Conservation (phyloP, 257 asterid genomes). For the Cynanchum wilfordii region DNA sequence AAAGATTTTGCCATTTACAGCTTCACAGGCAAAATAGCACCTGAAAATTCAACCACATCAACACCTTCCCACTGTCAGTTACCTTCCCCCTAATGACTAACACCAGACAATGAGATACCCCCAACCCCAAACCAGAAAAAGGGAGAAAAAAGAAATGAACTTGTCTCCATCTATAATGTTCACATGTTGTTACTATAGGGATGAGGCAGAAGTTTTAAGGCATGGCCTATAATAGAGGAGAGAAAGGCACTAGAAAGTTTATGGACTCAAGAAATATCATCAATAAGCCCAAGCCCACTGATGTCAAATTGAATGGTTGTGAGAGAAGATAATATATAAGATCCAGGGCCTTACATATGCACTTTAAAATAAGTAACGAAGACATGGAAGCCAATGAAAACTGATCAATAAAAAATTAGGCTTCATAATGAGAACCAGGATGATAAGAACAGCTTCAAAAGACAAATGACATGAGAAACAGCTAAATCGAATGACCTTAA, state of each 20-base stretch:
- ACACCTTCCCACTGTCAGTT: not conserved
- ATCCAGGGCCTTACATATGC: not conserved
- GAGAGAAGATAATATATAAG: not conserved
- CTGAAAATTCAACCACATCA: constrained; percentile 28
- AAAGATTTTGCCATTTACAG: constrained; percentile 50
- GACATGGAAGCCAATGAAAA: not conserved
- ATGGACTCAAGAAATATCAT: not conserved
- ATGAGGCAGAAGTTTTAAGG: not conserved
- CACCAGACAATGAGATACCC: not conserved
- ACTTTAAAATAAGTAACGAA: not conserved
- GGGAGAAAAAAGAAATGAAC: not conserved
- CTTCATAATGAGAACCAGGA: not conserved
- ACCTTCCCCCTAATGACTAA: not conserved
- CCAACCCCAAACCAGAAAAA: not conserved
- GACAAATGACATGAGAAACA: not conserved
- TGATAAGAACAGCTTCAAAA: not conserved
- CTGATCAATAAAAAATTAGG: not conserved
- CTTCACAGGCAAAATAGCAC: constrained; percentile 64
- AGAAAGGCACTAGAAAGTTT: not conserved
- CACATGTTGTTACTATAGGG: not conserved
- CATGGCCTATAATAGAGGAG: not conserved
- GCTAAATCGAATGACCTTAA: not conserved
- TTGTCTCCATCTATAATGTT: not conserved
- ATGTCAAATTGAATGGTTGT: not conserved
- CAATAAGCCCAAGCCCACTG: not conserved